Base-by-base conservation (phyloP, 1,284 basidiomycete species). In the Ceratobasidium sp. region DNA sequence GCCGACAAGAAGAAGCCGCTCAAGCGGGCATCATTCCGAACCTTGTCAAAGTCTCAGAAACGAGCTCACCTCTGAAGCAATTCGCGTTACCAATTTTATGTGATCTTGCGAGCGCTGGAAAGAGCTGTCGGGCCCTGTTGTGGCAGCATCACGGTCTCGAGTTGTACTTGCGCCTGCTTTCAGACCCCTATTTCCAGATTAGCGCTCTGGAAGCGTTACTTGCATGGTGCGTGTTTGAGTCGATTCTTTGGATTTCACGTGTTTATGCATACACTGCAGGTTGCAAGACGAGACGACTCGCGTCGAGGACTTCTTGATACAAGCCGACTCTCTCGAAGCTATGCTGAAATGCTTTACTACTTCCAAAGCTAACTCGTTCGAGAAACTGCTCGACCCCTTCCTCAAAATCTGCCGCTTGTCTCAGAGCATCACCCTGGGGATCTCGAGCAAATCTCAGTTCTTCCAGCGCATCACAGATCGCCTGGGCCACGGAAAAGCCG, bases 31-130 rank as follows among this genome's bases (percentile, higher is more conserved):
- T 98, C 78, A 92, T 99, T 35, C 95, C 97, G 0, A 90, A 94
- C 79, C 88, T 99, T 51, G 94, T 96, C 83, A 90, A 91, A 3
- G 92, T 98, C 63, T 94, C 97, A 77, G 89, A 92, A 81, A 93
- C 91, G 13, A 93, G 90, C 77, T 97, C 96, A 20, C 97, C 95
- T 0, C 87, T 99, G 80, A 97, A 96, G 83, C 97, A 99, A 82
- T 99, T 99, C 81, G 97, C 97, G 0, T 86, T 99, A 64, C 97
- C 97, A 0, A 97, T 99, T 79, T 87, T 99, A 8, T 99, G 97
- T 84, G 97, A 98, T 82, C 89, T 99, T 58, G 94, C 95, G 0
- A 94, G 94, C 82, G 95, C 96, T 0, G 95, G 95, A 68, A 98
- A 97, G 86, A 94, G 91, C 69, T 96, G 95, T 81, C 88, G 96